Base-by-base conservation (phyloP, 2,329 filamentous ascomycete species). In the Apiospora rasikravindrae region DNA sequence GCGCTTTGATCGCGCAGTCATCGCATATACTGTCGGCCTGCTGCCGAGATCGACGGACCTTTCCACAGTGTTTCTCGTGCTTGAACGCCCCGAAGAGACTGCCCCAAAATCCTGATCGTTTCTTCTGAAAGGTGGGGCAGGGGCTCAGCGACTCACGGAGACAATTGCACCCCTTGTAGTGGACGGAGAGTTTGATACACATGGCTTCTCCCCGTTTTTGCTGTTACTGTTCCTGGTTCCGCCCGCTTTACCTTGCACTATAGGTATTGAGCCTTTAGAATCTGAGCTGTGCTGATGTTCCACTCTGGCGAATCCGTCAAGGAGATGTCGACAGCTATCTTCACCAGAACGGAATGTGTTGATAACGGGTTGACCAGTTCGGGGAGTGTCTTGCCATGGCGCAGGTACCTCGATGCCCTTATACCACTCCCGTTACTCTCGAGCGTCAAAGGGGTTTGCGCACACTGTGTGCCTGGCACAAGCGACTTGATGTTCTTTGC, bases 51-150 rank as follows among this genome's bases (percentile, higher is more conserved):
- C 71, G 37, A 19, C 70, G 66, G 37, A 67, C 66, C 19, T 68
- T 69, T 0, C 71, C 69, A 19, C 71, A 71, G 51, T 69, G 24
- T 14, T 66, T 69, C n/a, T 49, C 33, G 10, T 67, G 66, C 51
- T 69, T 66, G 42, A 47, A 71, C 14, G 37, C 44, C 24, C 69
- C 64, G 33, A 71, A 69, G 19, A 67, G 40, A 40, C 37, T 69
- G 37, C 45, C 61, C 37, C 57, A 64, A 19, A 68, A 67, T 6
- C 67, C 69, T 14, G 71, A 69, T 22, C 45, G 61, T 33, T 70
- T 45, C 69, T 69, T 72, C 42, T 64, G 71, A 24, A 53, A 68
- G 33, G 53, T 70, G 2, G 71, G 68, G 37, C 71, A 70, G 22
- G 42, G 44, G 19, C 22, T 70, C 19, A 64, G 33, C 33, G 57